Percentiles rank a stretch among this genome's conserved stretches.
phyloP scores from a whole-genome alignment of 2,329 filamentous ascomycete species.

The Verruconis gallopava region DNA sequence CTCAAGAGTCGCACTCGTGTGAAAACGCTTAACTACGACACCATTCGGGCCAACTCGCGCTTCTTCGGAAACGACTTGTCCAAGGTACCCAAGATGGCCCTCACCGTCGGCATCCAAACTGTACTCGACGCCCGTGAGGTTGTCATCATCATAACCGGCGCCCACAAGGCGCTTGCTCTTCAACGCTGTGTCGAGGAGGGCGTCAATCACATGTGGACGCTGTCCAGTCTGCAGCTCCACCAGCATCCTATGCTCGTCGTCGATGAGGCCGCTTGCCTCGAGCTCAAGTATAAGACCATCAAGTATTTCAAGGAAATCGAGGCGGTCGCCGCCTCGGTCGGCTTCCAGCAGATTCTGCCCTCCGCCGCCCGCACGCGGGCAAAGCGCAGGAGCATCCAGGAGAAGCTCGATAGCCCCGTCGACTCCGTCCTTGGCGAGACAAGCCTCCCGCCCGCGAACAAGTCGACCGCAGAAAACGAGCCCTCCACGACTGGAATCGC shows the following conservation, averaged over 20 bases:
- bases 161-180: slow-evolving; percentile 67
- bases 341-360: slow-evolving; percentile 25
- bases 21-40: slow-evolving; percentile 79
- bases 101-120: slow-evolving; percentile 76
- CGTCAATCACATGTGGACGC: slow-evolving; percentile 84
- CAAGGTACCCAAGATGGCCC: slow-evolving; percentile 66
- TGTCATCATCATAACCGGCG: slow-evolving; percentile 68
- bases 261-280: slow-evolving; percentile 54
- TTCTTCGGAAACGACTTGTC: slow-evolving; percentile 67
- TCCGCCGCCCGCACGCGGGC: slow-evolving; percentile 18
- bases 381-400: slow-evolving; percentile 23
- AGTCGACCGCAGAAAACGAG: neutral
- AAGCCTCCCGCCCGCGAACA: no score
- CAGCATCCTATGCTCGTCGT: slow-evolving; percentile 71
- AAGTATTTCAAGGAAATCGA: slow-evolving; percentile 40
- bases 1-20: slow-evolving; percentile 66
- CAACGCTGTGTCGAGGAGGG: slow-evolving; percentile 71
- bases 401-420: slow-evolving; percentile 21
- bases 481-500: neutral
- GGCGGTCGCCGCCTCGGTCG: slow-evolving; percentile 30
- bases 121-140: slow-evolving; percentile 62
- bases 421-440: slow-evolving; percentile 1
- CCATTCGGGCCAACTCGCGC: slow-evolving; percentile 70
- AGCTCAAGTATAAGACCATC: slow-evolving; percentile 34
- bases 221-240: slow-evolving; percentile 69